phyloP scores from a whole-genome alignment of 129 eudicot species.

The Ambrosia artemisiifolia region DNA sequence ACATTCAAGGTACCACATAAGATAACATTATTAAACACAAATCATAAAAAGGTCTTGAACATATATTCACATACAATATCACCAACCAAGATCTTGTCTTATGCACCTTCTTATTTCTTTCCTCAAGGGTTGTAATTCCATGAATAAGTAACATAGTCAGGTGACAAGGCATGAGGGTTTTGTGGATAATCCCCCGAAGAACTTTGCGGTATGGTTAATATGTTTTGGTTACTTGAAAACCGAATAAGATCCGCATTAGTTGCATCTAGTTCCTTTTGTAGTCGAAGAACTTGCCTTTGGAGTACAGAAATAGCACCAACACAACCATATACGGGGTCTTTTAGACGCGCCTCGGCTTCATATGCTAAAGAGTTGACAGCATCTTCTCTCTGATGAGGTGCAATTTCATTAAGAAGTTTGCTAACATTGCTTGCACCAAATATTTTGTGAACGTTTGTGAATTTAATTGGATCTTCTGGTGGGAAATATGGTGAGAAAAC shows the following conservation, averaged over 20 bases:
- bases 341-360: constrained; percentile 81
- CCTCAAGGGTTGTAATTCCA: constrained; percentile 41
- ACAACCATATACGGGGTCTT: constrained; percentile 88
- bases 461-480: constrained; percentile 74
- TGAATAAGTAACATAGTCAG: constrained; percentile 24
- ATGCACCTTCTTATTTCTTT: constrained; percentile 9
- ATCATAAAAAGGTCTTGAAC: background rate
- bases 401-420: constrained; percentile 70
- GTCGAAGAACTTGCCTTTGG: constrained; percentile 68
- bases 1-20: constrained; percentile 13
- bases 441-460: constrained; percentile 73
- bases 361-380: constrained; percentile 84
- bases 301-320: constrained; percentile 82
- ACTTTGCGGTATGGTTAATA: constrained; percentile 2
- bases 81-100: constrained; percentile 15
- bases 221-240: constrained; percentile 36
- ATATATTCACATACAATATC: constrained; percentile 25
- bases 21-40: constrained; percentile 30
- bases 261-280: constrained; percentile 73
- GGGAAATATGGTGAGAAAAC: constrained; percentile 83
- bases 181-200: constrained; percentile 10
- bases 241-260: constrained; percentile 60
- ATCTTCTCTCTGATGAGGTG: constrained; percentile 67
- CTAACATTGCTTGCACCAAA: constrained; percentile 95
- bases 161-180: constrained; percentile 23